Evolutionary conservation across 495 filamentous ascomycete genomes (phyloP), one percentile per base, ranked within the genome.

Genomic region (Barbatosphaeria neglecta): DNA sequence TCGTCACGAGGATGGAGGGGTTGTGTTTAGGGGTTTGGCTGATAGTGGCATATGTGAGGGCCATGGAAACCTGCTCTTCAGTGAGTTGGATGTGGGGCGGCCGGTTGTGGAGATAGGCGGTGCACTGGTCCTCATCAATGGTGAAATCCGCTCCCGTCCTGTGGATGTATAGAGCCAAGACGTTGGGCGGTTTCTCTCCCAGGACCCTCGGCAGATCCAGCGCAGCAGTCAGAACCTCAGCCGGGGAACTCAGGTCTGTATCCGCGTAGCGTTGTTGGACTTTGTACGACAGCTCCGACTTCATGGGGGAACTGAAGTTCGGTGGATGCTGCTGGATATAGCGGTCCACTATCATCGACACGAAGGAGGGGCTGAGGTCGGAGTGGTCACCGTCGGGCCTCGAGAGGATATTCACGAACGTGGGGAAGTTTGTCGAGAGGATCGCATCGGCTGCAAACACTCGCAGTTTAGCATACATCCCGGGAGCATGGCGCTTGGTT

Each of bases 21-120:
- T 88, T 83, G 61, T 88, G 88, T 16, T 73, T 75, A 41, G 82
- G 79, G 1, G 82, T 82, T 44, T 82, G 70, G 31, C 87, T 78
- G 69, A 95, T 83, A 18, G 72, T 70, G 4, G 73, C 66, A 62
- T 86, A 94, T 16, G 93, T 77, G 41, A 99, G 69, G 4, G 84
- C 86, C 44, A 76, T 76, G 8, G 87, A 83, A 37, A 97, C 77
- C 55, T 95, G 84, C 53, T 81, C 81, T 60, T 95, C 90, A 51
- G 73, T 78, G 55, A 92, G 77, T 41, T 82, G 77, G 39, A 82
- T 76, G 42, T 75, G 78, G 28, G 80, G 74, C 45, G 78, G 75
- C n/a, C 76, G 70, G 42, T 71, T 77, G 37, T 90, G 77, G 38
- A 86, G 66, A 35, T 86, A 67, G 9, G 53, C 41, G 16, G 52